Conservation (phyloP, 2,329 filamentous ascomycete species). For the Aspergillus tanneri region DNA sequence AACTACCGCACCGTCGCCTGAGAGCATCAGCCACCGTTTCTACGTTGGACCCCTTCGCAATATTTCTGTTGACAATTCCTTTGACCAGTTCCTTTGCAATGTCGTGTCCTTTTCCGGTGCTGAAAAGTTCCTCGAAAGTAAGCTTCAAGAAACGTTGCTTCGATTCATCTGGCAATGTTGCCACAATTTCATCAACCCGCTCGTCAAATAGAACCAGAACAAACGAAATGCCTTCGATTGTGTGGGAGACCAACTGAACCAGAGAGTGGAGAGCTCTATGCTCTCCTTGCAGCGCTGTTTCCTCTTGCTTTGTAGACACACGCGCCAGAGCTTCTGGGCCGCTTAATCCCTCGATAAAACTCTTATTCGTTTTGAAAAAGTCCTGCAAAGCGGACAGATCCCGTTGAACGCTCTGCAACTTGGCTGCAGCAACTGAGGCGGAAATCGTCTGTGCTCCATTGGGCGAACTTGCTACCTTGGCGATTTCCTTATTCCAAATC, state of each 20-base stretch:
- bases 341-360: constrained; percentile 89
- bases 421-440: constrained; percentile 65
- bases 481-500: constrained; percentile 79
- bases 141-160: constrained; percentile 70
- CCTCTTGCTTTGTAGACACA: constrained; percentile 79
- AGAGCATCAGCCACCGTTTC: constrained; percentile 97
- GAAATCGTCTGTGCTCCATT: constrained; percentile 63
- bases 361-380: constrained; percentile 84
- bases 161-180: constrained; percentile 68
- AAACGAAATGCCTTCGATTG: constrained; percentile 95
- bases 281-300: constrained; percentile 88
- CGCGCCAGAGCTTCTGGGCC: constrained; percentile 81
- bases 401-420: constrained; percentile 74
- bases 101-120: constrained; percentile 73
- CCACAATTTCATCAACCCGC: constrained; percentile 81
- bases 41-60: constrained; percentile 93
- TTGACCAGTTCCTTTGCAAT: constrained; percentile 94
- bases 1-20: constrained; percentile 86
- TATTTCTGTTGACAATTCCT: constrained; percentile 96
- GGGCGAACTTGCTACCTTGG: constrained; percentile 55
- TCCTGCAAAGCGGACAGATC: constrained; percentile 74
- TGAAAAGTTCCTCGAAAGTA: constrained; percentile 87
- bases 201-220: constrained; percentile 94
- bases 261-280: constrained; percentile 88
- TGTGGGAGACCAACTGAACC: constrained; percentile 79